A percentile compares a stretch with the other conserved stretches of the same genome.
Evolutionary conservation across 495 filamentous ascomycete species (phyloP).

Genomic region (Bathelium albidoporum): DNA sequence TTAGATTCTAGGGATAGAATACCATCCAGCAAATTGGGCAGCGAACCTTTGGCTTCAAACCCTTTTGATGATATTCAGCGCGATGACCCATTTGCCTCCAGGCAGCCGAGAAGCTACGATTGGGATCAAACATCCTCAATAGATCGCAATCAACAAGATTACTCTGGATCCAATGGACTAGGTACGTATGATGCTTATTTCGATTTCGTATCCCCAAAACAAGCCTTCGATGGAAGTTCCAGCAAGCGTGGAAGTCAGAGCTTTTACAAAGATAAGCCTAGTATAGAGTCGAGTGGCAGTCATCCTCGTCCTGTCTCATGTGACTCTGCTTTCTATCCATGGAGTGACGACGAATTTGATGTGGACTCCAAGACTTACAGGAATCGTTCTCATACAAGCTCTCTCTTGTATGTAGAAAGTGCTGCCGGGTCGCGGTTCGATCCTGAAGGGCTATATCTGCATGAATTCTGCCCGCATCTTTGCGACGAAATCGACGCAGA

Average conservation of each 20-base stretch:
- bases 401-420: not conserved
- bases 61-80: not conserved
- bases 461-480: not conserved
- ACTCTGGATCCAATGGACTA: not conserved
- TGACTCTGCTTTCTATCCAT: not conserved
- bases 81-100: not conserved
- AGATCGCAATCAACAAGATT: not conserved
- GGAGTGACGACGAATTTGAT: not conserved
- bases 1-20: not conserved
- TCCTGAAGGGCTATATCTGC: not conserved
- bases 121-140: not conserved
- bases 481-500: not conserved
- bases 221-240: not conserved
- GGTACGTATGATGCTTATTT: not conserved
- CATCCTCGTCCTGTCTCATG: no score
- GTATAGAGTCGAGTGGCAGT: not conserved
- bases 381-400: not conserved
- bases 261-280: not conserved
- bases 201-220: not conserved
- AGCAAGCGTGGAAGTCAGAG: no score
- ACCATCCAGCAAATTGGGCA: not conserved
- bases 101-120: not conserved
- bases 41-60: not conserved
- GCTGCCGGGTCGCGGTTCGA: not conserved
- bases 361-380: not conserved